Evolutionary conservation across 2,329 filamentous ascomycete genomes (phyloP), one percentile per base, ranked within the genome.

Genomic region (Arachnopeziza araneosa): DNA sequence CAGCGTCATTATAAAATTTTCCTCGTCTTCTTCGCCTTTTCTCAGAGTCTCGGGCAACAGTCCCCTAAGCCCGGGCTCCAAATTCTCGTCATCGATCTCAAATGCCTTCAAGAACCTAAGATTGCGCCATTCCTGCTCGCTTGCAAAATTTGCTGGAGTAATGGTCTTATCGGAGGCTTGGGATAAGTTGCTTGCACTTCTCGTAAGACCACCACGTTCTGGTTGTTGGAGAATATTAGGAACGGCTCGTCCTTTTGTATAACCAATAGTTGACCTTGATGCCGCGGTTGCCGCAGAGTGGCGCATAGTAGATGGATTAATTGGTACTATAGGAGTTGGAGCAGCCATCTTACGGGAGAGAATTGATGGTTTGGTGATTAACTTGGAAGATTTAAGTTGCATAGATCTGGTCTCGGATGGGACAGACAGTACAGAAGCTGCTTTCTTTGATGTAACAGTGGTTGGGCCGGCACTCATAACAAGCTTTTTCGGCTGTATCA

Each of bases 201-300:
- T 60, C 21, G 61, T 63, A 60, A 64, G 63, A 64, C 58, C 63
- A 54, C 57, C 58, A 24, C 63, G 56, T 57, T 68, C 57, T 44
- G 57, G 54, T 49, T 58, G 48, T 23, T 66, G 69, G 5, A 79
- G 64, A 24, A 71, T 72, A 8, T 73, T 73, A 22, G 79, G 79
- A 2, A 80, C 76, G 12, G 77, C 76, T 36, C 90, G 84, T 36
- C 93, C 92, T 72, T 89, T 91, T 59, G 84, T 90, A 72, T 96
- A 96, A 19, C 93, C 93, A 50, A 96, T 81, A 0, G 92, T 96
- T 58, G 85, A 93, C 64, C 87, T 85, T 1, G 92, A 96, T 6
- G 85, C 86, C 6, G 83, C 83, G 23, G 83, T 80, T 1, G 88
- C 87, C 12, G 82, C 79, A 9, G 80, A 80, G 64, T 84, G 83